Conservation (phyloP, 2,329 filamentous ascomycete genomes). For the Gremmenia infestans region DNA sequence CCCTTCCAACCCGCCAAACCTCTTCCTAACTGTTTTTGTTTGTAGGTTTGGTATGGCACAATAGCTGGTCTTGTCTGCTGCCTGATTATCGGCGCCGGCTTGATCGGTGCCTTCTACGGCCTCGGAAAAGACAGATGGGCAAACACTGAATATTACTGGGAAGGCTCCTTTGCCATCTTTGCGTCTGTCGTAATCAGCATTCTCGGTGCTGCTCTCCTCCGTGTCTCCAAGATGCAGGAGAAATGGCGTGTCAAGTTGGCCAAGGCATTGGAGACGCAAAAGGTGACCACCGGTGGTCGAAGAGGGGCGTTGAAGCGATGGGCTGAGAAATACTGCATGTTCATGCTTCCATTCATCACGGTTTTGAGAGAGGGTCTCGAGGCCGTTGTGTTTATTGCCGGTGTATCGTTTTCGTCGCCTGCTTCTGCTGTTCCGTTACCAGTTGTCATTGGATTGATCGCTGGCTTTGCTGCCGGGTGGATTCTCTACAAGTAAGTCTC, state of each 20-base stretch:
- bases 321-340: slow-evolving; percentile 79
- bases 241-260: slow-evolving; percentile 86
- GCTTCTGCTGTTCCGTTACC: slow-evolving; percentile 74
- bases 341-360: slow-evolving; percentile 79
- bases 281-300: slow-evolving; percentile 35
- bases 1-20: background rate
- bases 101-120: slow-evolving; percentile 62
- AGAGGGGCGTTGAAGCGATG: slow-evolving; percentile 53
- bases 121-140: slow-evolving; percentile 64
- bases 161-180: slow-evolving; percentile 71
- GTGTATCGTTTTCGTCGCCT: slow-evolving; percentile 71
- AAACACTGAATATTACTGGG: slow-evolving; percentile 69
- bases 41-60: slow-evolving; percentile 55
- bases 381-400: slow-evolving; percentile 79
- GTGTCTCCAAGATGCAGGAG: slow-evolving; percentile 76
- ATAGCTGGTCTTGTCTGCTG: slow-evolving; percentile 49
- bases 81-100: slow-evolving; percentile 51
- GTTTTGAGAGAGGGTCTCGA: slow-evolving; percentile 84
- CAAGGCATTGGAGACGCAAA: slow-evolving; percentile 55
- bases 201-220: slow-evolving; percentile 74
- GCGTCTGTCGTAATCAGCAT: slow-evolving; percentile 76
- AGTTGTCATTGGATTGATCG: slow-evolving; percentile 65
- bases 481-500: slow-evolving; percentile 69
- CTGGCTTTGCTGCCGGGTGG: slow-evolving; percentile 64
- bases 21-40: background rate